Percentiles rank a stretch among this genome's conserved stretches.
Conservation (phyloP, 2,329 filamentous ascomycete genomes). For the Magnaporthiopsis incrustans region DNA sequence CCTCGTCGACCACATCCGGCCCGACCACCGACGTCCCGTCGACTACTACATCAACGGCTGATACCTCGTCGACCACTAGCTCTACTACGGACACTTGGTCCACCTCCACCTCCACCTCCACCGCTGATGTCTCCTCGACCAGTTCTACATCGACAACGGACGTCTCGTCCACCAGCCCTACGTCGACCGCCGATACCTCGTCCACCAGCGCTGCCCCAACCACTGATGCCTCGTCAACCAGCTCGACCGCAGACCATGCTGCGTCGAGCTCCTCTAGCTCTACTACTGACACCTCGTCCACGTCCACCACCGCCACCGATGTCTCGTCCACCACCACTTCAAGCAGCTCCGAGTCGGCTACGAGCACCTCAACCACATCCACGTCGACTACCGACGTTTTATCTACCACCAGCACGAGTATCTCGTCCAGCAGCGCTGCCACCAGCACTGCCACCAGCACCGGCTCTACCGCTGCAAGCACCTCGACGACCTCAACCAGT, state of each 20-base stretch:
- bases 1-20: not conserved
- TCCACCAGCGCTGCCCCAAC: not conserved
- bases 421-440: not conserved
- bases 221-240: not conserved
- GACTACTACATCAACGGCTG: no score
- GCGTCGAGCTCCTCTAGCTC: slow-evolving; percentile 1
- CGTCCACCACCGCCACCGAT: not conserved
- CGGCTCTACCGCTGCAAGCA: not conserved
- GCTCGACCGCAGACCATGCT: not conserved
- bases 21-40: not conserved
- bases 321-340: not conserved
- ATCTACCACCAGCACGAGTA: not conserved
- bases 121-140: no score
- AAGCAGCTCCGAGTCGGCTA: not conserved
- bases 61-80: no score
- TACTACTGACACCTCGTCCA: not conserved
- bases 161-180: no score
- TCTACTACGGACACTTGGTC: not conserved
- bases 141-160: no score
- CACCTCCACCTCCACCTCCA: no score
- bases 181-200: no score
- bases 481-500: not conserved
- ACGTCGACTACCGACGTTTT: not conserved
- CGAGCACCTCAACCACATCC: not conserved
- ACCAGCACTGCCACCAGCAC: not conserved